Base-by-base conservation (phyloP, 2,329 filamentous ascomycete species). In the Trichoderma lentiforme region DNA sequence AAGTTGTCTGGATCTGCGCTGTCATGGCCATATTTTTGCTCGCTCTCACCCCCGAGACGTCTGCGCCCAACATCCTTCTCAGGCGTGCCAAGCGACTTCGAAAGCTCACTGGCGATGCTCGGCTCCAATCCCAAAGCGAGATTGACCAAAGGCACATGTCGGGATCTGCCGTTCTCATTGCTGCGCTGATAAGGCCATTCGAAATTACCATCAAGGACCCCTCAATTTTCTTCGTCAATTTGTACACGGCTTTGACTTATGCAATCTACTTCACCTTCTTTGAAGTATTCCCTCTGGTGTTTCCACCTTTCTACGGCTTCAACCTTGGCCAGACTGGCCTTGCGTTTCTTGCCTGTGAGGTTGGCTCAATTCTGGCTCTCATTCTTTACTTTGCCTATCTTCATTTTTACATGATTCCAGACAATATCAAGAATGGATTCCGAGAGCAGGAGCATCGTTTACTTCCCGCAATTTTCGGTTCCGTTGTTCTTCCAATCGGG, bases 41-140 rank as follows among this genome's bases (percentile, higher is more conserved):
- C 73, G 74, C 88, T 70, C 83, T 86, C 68, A 83, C 91, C 7
- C 89, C 89, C 0, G 88, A 91, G 79, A 91, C 89, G 0, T 85
- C 80, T 14, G 78, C 84, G 0, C 79, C 83, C 1, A 89, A 84
- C 67, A 87, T 91, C 74, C 83, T 91, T 5, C 82, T 87, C 34
- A 84, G 84, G 26, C 86, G 89, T n/a, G 87, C 88, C 3, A 77
- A 80, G 47, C 85, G 88, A 11, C 83, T 91, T 11, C 84, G 89
- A 15, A 57, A 53, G 60, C 58, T 71, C 28, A 71, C 61, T 15
- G 77, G 76, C 47, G 73, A 76, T 6, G 64, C 63, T 8, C 26
- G 39, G 11, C 64, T 73, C 15, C 39, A 60, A 47, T 77, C 74
- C 39, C 74, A 76, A 53, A 73, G 73, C 11, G 77, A 78, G 32